Percentiles rank a stretch among this genome's conserved stretches.
Conservation (phyloP, 371 early-diverging fungal genomes). For the Smittium culicis region DNA sequence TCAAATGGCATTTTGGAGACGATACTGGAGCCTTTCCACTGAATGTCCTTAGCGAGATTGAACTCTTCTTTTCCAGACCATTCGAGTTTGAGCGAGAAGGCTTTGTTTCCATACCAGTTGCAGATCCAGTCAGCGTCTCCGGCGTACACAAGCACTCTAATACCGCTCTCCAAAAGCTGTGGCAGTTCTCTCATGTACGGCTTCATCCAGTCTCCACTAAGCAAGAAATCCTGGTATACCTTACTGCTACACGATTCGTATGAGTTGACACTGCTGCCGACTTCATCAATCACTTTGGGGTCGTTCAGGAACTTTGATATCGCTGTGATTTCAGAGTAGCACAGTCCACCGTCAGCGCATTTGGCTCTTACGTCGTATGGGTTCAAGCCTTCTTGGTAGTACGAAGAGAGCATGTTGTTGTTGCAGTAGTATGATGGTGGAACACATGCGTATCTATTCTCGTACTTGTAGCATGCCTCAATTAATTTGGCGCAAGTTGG, state of each 20-base stretch:
- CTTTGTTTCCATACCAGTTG: slow-evolving; percentile 91
- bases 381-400: slow-evolving; percentile 52
- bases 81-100: slow-evolving; percentile 63
- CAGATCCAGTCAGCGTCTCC: slow-evolving; percentile 77
- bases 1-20: background rate
- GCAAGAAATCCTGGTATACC: slow-evolving; percentile 63
- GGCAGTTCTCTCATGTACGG: slow-evolving; percentile 65
- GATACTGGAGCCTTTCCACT: slow-evolving; percentile 15
- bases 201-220: slow-evolving; percentile 80
- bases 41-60: slow-evolving; percentile 18
- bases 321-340: slow-evolving; percentile 66
- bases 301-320: slow-evolving; percentile 65
- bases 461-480: slow-evolving; percentile 63
- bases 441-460: slow-evolving; percentile 57
- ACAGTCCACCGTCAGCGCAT: slow-evolving; percentile 59
- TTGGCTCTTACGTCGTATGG: slow-evolving; percentile 69
- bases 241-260: slow-evolving; percentile 71
- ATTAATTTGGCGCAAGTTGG: slow-evolving; percentile 63
- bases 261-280: slow-evolving; percentile 46
- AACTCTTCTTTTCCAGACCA: slow-evolving; percentile 67
- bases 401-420: slow-evolving; percentile 44
- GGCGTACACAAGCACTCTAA: slow-evolving; percentile 74
- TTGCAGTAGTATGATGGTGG: slow-evolving; percentile 84
- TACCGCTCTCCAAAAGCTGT: slow-evolving; percentile 57
- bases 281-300: slow-evolving; percentile 57